Evolutionary conservation across 2,329 filamentous ascomycete species (phyloP).

Genomic region (Apiospora sp.): DNA sequence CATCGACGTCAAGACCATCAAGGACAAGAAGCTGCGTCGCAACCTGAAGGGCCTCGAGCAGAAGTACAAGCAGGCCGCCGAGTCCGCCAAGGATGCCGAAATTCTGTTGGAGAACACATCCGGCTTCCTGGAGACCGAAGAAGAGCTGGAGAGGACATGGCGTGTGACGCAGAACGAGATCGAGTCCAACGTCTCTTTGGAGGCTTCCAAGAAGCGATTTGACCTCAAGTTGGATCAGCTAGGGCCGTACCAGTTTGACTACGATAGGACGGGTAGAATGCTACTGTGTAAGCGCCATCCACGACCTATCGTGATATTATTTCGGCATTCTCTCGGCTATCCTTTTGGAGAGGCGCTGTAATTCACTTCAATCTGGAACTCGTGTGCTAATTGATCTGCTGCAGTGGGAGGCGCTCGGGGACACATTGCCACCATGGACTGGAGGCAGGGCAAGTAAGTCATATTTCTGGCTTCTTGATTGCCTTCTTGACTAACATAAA

Average conservation of each 20-base stretch:
- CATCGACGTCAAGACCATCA: conserved; percentile 76
- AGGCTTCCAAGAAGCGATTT: conserved; percentile 92
- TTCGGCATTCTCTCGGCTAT: background rate
- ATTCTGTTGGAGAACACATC: conserved; percentile 87
- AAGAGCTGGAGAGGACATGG: conserved; percentile 89
- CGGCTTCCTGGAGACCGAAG: conserved; percentile 89
- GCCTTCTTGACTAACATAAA: background rate
- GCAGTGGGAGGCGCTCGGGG: conserved; percentile 83
- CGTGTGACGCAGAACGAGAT: conserved; percentile 92
- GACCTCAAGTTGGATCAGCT: conserved; percentile 83
- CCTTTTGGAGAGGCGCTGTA: background rate
- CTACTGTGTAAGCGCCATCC: conserved; percentile 60
- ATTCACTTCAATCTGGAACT: background rate
- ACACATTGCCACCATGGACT: conserved; percentile 92
- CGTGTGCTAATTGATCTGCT: background rate
- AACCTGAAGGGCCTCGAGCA: conserved; percentile 81
- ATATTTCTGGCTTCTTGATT: background rate
- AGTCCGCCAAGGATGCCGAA: conserved; percentile 93
- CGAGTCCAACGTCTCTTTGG: conserved; percentile 73
- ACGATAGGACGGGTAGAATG: conserved; percentile 87
- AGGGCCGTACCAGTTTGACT: conserved; percentile 89
- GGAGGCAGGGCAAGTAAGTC: conserved; percentile 28
- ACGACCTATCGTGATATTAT: background rate
- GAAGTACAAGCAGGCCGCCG: conserved; percentile 81
- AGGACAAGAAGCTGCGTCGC: conserved; percentile 87